Evolutionary conservation across 2,329 filamentous ascomycete species (phyloP), one percentile per base, ranked within the genome.

Genomic region (Colletotrichum viniferum): DNA sequence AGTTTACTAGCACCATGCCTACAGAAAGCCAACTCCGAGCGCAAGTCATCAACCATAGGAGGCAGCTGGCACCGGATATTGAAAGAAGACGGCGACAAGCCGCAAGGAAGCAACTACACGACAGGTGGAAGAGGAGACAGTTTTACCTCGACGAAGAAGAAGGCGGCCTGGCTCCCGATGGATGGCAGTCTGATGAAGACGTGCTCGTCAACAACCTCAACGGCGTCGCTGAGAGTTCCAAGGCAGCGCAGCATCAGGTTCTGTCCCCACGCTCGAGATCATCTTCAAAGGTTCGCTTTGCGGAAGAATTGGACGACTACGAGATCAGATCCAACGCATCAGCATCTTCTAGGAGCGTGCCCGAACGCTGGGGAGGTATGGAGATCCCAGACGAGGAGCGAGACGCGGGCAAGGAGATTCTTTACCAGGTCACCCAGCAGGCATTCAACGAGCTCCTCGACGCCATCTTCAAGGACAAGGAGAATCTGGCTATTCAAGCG

Each of bases 361-460:
- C 94, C 14, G 93, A 96, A 82, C 89, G 93, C 73, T 95, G 93
- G 93, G 93, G 93, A 64, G 93, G 93, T 21, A 93, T 95, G 83
- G 94, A 95, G 68, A 92, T 97, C 18, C 94, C 94, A 1, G 92
- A 94, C 78, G 93, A 94, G 1, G 96, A 98, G 82, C 90, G 90
- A 74, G 96, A 98, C 82, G 92, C 95, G 7, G 95, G 95, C 48
- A 95, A 94, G 79, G 95, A 98, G 81, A 94, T 98, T 5, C 87
- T 98, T 2, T 98, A 98, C 81, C 95, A 98, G 82, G 92, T 97
- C 36, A 96, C 95, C 1, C 96, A 98, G 83, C 94, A 98, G 83
- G 94, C 95, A 1, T 95, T 98, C 85, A 98, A 98, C 80, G 96
- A 98, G 84, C 87, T 98, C 3, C 90, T 99, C 1, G 95, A 98